Conservation (phyloP, 2,329 filamentous ascomycete species). For the Monilinia vaccinii-corymbosi region DNA sequence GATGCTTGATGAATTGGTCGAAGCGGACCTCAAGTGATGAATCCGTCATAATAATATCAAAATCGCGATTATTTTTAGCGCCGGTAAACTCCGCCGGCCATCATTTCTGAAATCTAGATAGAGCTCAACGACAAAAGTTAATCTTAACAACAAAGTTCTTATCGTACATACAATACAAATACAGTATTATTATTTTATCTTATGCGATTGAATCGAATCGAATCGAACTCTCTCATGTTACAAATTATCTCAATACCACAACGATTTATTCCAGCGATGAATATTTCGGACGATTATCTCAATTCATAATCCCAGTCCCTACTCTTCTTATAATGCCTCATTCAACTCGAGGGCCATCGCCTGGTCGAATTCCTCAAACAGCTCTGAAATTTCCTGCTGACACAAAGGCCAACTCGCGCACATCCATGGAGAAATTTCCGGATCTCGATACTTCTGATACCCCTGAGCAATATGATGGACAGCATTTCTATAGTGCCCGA, state of each 20-base stretch:
- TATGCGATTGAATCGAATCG: neutral
- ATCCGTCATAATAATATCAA: conserved; percentile 11
- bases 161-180: too few species aligned
- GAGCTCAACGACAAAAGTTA: neutral
- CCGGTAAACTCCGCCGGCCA: conserved; percentile 14
- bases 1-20: neutral
- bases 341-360: conserved; percentile 33
- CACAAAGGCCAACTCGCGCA: conserved; percentile 18
- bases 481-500: conserved; percentile 14
- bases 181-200: neutral
- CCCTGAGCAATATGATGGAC: conserved; percentile 12
- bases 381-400: conserved; percentile 27
- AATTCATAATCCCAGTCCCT: conserved; percentile 2
- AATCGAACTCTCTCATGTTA: conserved; percentile 7
- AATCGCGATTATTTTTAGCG: conserved; percentile 20
- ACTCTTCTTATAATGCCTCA: conserved; percentile 31
- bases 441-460: conserved; percentile 37
- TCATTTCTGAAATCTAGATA: neutral
- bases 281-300: neutral
- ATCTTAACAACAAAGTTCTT: neutral
- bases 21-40: too few species aligned
- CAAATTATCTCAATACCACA: conserved; percentile 10
- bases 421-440: conserved; percentile 48
- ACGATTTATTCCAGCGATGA: conserved; percentile 3
- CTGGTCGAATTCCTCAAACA: conserved; percentile 24